Evolutionary conservation across 2,329 filamentous ascomycete species (phyloP).

Genomic region (Diaporthe nobilis): DNA sequence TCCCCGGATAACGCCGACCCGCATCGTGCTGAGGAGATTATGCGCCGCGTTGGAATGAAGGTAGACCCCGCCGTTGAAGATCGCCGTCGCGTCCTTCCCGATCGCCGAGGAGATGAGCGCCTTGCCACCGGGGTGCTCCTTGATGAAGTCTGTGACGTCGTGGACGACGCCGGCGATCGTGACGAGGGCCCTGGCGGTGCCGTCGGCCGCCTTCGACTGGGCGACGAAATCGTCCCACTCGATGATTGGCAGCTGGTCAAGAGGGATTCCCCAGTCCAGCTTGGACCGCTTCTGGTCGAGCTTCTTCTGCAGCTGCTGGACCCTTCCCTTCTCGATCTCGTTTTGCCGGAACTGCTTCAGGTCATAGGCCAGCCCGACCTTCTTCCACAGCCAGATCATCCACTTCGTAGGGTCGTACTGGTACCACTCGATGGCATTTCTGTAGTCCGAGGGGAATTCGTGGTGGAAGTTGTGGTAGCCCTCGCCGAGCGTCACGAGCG

Average conservation of each 20-base stretch:
- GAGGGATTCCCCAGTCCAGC: slow-evolving; percentile 88
- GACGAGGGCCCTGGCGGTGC: slow-evolving; percentile 79
- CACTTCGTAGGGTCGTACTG: slow-evolving; percentile 96
- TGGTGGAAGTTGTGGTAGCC: slow-evolving; percentile 98
- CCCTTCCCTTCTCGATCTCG: slow-evolving; percentile 91
- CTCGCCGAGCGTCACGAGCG: slow-evolving; percentile 84
- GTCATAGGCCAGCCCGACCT: slow-evolving; percentile 85
- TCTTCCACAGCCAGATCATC: slow-evolving; percentile 88
- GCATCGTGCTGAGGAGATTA: slow-evolving; percentile 90
- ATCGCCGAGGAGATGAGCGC: slow-evolving; percentile 86
- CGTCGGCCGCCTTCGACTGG: slow-evolving; percentile 68
- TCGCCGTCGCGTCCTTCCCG: slow-evolving; percentile 89
- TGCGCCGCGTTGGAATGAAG: slow-evolving; percentile 91
- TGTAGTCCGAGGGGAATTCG: slow-evolving; percentile 94
- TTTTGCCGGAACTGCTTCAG: slow-evolving; percentile 93
- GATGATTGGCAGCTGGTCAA: slow-evolving; percentile 88
- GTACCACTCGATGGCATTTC: slow-evolving; percentile 91
- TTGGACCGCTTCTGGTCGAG: slow-evolving; percentile 87
- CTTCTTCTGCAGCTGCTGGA: slow-evolving; percentile 94
- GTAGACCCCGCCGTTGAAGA: slow-evolving; percentile 94
- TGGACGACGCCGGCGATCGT: slow-evolving; percentile 88
- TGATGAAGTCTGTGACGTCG: slow-evolving; percentile 87
- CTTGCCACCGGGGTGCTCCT: slow-evolving; percentile 89
- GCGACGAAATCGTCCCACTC: slow-evolving; percentile 89
- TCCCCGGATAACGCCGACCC: slow-evolving; percentile 87